Conservation (phyloP, 257 asterid species). For the Salvia splendens region DNA sequence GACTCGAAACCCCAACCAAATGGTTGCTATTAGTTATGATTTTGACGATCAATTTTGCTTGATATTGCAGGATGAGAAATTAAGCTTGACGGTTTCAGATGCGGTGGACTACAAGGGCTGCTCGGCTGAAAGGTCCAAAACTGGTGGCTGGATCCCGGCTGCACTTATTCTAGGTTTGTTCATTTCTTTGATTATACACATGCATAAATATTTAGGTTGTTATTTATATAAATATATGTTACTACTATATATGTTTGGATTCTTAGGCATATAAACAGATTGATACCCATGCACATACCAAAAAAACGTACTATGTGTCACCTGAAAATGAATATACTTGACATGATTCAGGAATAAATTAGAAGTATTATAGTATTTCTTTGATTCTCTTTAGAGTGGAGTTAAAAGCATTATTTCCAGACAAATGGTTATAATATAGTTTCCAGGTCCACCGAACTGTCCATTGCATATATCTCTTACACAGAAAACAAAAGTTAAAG, state of each 20-base stretch:
- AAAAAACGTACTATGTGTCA: neutral
- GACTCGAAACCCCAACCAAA: too few relatives aligned
- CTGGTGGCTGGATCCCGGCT: conserved; percentile 95
- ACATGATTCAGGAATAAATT: neutral
- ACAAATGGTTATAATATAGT: too few relatives aligned
- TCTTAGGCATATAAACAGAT: neutral
- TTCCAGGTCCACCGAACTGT: too few relatives aligned
- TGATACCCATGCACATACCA: conserved; percentile 1
- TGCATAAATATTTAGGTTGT: neutral
- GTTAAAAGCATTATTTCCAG: conserved; percentile 3
- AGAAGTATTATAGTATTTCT: neutral
- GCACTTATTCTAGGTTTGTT: conserved; percentile 83
- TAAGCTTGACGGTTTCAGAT: conserved; percentile 56
- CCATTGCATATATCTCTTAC: neutral
- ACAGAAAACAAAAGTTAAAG: conserved; percentile 14
- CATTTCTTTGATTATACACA: neutral
- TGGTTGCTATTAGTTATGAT: too few relatives aligned
- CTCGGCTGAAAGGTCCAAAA: conserved; percentile 72
- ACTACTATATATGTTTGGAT: too few relatives aligned
- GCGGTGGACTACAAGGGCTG: conserved; percentile 78
- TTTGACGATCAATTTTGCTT: conserved; percentile 1
- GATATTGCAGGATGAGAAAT: conserved; percentile 48
- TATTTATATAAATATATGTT: neutral
- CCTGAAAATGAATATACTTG: conserved; percentile 11
- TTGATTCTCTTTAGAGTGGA: conserved; percentile 1